These are phyloP conservation scores for Pseudocercospora eumusae DNA, from an alignment of 2,329 filamentous ascomycete genomes.

Conservation along the genomic window DNA sequence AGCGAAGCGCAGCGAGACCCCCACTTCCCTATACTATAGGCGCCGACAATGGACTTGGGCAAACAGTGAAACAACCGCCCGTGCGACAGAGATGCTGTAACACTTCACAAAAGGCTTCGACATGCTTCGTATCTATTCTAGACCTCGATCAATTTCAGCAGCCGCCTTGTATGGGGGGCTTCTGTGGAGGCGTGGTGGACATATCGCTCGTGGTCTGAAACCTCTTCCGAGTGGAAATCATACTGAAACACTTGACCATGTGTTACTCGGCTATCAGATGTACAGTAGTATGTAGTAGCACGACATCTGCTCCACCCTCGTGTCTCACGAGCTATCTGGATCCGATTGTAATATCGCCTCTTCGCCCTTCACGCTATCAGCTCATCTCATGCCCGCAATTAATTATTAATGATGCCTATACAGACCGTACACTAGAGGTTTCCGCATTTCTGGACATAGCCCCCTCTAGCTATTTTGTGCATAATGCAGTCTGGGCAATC, in stretches of 20 bases:
- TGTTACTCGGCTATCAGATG: background rate
- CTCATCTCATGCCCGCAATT: too few relatives aligned
- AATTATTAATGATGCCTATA: too few relatives aligned
- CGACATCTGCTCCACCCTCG: slow-evolving; percentile 3
- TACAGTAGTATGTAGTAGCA: background rate
- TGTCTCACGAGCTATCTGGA: background rate
- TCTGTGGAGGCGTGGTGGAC: background rate
- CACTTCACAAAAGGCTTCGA: slow-evolving; percentile 6
- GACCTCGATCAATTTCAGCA: slow-evolving; percentile 6
- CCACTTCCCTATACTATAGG: background rate
- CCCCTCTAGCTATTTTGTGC: too few relatives aligned
- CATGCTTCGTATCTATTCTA: background rate
- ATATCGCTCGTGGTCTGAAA: slow-evolving; percentile 2
- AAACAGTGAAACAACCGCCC: slow-evolving; percentile 6
- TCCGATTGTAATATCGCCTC: background rate
- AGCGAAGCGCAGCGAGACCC: slow-evolving; percentile 4
- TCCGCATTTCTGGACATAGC: too few relatives aligned
- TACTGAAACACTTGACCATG: background rate
- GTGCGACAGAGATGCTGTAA: slow-evolving; percentile 5
- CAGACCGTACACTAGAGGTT: too few relatives aligned
- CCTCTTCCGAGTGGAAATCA: slow-evolving; percentile 6
- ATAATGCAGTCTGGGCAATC: too few relatives aligned
- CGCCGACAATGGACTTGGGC: slow-evolving; percentile 7
- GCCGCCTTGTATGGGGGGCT: slow-evolving; percentile 3
- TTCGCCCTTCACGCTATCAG: background rate